These are phyloP conservation scores for Erodium texanum DNA, from an alignment of 441 rosid genomes.

Conservation along the genomic window DNA sequence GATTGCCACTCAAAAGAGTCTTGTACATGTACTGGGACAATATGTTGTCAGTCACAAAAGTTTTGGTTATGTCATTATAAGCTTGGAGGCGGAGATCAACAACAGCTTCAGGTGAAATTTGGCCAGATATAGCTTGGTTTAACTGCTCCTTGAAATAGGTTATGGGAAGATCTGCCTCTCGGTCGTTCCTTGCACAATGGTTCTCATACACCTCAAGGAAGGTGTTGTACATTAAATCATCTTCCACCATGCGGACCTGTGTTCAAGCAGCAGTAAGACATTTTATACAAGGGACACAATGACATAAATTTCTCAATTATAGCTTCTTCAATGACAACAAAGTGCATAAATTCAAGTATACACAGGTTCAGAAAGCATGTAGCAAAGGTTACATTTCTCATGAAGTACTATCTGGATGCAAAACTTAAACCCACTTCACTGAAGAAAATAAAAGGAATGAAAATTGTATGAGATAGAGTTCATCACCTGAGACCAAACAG, in stretches of 20 bases:
- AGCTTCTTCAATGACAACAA: no score
- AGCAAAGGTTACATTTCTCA: no score
- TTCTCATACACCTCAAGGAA: conserved; percentile 98
- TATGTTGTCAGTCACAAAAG: conserved; percentile 57
- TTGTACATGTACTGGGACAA: conserved; percentile 96
- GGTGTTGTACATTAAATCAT: conserved; percentile 92
- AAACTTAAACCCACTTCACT: no score
- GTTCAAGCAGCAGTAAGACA: conserved; percentile 8
- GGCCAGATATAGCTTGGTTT: conserved; percentile 87
- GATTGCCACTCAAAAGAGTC: conserved; percentile 69
- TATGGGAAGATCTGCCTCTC: conserved; percentile 86
- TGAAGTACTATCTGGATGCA: no score
- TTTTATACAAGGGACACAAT: neutral
- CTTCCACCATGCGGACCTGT: conserved; percentile 99
- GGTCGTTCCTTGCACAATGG: conserved; percentile 79
- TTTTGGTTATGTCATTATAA: conserved; percentile 68
- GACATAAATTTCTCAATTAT: no score
- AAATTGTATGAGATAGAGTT: neutral
- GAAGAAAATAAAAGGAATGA: no score
- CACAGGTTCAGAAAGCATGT: no score
- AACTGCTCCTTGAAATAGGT: conserved; percentile 88
- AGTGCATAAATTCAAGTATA: no score
- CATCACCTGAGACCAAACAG: conserved; percentile 98
- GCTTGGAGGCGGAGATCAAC: conserved; percentile 94
- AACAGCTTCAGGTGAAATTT: conserved; percentile 73